phyloP scores from a whole-genome alignment of 1,284 basidiomycete species.

The Sphaerobolus stellatus region DNA sequence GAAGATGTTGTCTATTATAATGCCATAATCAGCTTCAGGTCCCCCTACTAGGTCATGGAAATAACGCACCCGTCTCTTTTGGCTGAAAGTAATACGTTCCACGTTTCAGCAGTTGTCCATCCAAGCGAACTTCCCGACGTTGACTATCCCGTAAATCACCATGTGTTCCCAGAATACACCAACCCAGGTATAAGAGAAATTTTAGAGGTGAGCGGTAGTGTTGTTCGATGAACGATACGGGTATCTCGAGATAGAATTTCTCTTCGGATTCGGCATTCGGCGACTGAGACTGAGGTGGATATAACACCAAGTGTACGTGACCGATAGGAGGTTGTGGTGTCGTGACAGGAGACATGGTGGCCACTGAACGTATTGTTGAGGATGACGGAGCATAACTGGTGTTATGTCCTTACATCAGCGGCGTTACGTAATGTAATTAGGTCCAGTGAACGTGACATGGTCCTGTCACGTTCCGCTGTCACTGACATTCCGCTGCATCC shows the following conservation, averaged over 20 bases:
- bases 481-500: no score
- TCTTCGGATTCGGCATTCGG: not conserved
- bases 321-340: not conserved
- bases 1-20: not conserved
- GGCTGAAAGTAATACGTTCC: not conserved
- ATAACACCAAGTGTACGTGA: not conserved
- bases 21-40: not conserved
- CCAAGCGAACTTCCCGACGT: not conserved
- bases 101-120: not conserved
- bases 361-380: no score
- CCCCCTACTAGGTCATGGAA: not conserved
- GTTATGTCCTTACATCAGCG: no score
- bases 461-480: no score
- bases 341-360: not conserved
- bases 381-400: no score
- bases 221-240: not conserved
- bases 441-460: no score
- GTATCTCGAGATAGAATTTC: not conserved
- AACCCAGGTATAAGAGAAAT: not conserved
- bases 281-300: not conserved
- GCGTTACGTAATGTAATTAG: no score
- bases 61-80: not conserved
- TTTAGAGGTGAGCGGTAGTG: not conserved
- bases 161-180: not conserved
- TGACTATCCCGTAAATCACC: not conserved